A percentile compares a stretch with the other conserved stretches of the same genome.
phyloP scores from a whole-genome alignment of 306 rosid genomes.

The Lathyrus sativus region DNA sequence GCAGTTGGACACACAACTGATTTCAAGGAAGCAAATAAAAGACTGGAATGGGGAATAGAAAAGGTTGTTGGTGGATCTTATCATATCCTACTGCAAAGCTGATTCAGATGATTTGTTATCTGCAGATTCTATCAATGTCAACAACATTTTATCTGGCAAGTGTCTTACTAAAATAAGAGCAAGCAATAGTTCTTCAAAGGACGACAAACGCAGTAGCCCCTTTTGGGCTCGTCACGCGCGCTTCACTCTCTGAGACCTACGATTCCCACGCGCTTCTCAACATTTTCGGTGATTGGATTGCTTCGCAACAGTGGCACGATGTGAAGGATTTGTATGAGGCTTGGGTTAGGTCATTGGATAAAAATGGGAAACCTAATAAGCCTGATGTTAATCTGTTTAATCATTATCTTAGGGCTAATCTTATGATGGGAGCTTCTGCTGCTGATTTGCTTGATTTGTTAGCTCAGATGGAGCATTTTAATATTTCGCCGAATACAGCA shows the following conservation, averaged over 20 bases:
- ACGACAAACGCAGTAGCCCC: slow-evolving; percentile 52
- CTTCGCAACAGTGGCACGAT: slow-evolving; percentile 78
- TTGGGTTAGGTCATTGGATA: slow-evolving; percentile 76
- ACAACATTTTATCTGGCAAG: no score
- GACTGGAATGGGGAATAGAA: no score
- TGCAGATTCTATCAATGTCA: no score
- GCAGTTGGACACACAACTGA: no score
- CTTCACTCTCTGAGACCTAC: slow-evolving; percentile 41
- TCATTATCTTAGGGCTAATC: slow-evolving; percentile 73
- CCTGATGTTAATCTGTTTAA: slow-evolving; percentile 76
- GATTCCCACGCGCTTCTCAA: slow-evolving; percentile 56
- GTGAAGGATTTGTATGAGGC: slow-evolving; percentile 65
- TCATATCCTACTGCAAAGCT: no score
- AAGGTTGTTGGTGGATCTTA: no score
- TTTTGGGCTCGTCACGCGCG: slow-evolving; percentile 37
- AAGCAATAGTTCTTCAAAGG: no score
- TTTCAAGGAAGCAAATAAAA: no score
- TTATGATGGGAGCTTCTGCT: slow-evolving; percentile 69
- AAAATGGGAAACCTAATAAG: slow-evolving; percentile 73
- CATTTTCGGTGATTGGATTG: slow-evolving; percentile 60
- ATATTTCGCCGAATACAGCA: slow-evolving; percentile 71
- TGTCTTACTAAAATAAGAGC: no score
- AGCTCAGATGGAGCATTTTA: slow-evolving; percentile 61
- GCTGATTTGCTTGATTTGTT: slow-evolving; percentile 66
- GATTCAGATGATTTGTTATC: no score